phyloP scores from a whole-genome alignment of 441 rosid genomes.

The Populus hybrid region DNA sequence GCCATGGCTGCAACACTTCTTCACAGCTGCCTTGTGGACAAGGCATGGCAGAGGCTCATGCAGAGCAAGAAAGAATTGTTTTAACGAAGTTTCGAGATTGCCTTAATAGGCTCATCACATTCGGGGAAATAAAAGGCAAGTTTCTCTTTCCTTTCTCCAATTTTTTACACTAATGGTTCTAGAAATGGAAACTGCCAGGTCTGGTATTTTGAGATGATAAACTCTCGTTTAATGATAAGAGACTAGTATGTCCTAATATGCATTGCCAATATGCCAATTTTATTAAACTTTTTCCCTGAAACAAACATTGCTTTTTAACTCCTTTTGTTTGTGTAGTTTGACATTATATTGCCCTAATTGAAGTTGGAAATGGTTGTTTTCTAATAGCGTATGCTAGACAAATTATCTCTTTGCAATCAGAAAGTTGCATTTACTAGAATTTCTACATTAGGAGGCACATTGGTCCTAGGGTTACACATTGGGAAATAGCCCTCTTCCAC shows the following conservation, averaged over 20 bases:
- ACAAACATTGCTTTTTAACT: not conserved
- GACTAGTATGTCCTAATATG: not conserved
- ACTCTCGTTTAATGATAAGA: not conserved
- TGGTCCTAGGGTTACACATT: no score
- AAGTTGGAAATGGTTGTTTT: not conserved
- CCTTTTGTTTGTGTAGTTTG: not conserved
- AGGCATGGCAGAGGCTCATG: slow-evolving; percentile 60
- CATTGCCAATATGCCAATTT: not conserved
- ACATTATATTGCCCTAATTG: not conserved
- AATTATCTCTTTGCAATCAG: not conserved
- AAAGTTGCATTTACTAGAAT: no score
- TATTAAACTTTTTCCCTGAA: not conserved
- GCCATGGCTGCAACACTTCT: slow-evolving; percentile 47
- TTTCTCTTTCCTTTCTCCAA: slow-evolving; percentile 16
- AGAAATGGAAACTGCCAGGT: slow-evolving; percentile 3
- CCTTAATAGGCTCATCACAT: slow-evolving; percentile 79
- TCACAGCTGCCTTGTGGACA: slow-evolving; percentile 56
- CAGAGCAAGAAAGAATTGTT: slow-evolving; percentile 82
- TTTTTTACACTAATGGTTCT: not conserved
- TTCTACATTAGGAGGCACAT: no score
- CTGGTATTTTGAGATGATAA: slow-evolving; percentile 7
- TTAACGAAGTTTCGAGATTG: slow-evolving; percentile 84
- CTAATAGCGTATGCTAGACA: not conserved
- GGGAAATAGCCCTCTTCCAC: no score
- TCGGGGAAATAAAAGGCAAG: slow-evolving; percentile 87